Conservation (phyloP, 805 yeast species). For the Candida koratica region DNA sequence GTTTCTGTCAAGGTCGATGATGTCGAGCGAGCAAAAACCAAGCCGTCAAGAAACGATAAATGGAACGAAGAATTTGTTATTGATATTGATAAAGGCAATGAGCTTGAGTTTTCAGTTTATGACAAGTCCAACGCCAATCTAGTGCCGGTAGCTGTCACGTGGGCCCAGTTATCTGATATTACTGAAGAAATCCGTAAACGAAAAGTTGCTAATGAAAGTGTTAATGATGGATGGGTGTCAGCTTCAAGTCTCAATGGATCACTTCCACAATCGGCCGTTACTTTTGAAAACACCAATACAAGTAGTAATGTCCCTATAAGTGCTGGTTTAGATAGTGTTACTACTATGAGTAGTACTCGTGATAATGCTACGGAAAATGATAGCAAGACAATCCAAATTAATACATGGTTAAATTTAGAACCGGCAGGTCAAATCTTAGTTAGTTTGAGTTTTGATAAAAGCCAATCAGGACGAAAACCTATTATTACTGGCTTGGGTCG, state of each 20-base stretch:
- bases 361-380: conserved; percentile 1
- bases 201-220: conserved; percentile 71
- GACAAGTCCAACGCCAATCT: conserved; percentile 66
- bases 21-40: conserved; percentile 73
- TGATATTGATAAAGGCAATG: conserved; percentile 86
- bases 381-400: conserved; percentile 43
- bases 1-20: conserved; percentile 85
- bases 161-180: conserved; percentile 87
- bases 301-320: not conserved
- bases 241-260: conserved; percentile 47
- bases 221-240: conserved; percentile 81
- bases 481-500: conserved; percentile 57
- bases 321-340: not conserved
- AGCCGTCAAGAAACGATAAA: conserved; percentile 67
- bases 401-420: conserved; percentile 86
- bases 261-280: not conserved
- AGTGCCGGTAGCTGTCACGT: conserved; percentile 86
- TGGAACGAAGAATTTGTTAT: conserved; percentile 82
- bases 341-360: not conserved
- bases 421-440: conserved; percentile 89
- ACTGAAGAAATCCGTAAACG: conserved; percentile 93
- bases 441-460: conserved; percentile 74
- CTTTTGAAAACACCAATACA: not conserved
- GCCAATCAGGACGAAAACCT: conserved; percentile 31
- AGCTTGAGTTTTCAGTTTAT: conserved; percentile 81